Base-by-base conservation (phyloP, 768 basidiomycete species). In the Suillus hirtellus region DNA sequence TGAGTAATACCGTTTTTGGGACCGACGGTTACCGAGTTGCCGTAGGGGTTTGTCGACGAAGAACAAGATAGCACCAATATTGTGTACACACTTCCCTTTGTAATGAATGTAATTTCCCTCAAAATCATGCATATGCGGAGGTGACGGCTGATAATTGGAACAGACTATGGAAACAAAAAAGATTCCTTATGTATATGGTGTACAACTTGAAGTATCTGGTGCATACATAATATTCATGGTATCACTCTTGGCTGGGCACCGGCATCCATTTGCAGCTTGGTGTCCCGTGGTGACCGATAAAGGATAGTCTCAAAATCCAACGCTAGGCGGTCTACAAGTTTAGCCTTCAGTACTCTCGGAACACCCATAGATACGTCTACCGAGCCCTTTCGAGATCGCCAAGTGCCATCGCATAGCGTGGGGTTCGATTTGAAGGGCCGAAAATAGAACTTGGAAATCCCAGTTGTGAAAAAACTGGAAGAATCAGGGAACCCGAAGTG, bases 371-470 rank as follows among this genome's bases (percentile, higher is more conserved):
- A 68, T 35, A 73, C 5, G 14, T 71, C 70, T 38, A 71, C n/a
- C 15, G 67, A 69, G 21, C 59, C 60, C 15, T 63, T 61, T 44
- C 68, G 64, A 40, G 67, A 19, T 15, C 17, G 60, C 66, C 68
- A 67, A 64, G 47, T 59, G 31, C 64, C 66, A 3, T 64, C 64
- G 24, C 68, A 65, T 38, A 68, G 70, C 37, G 60, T 27, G 14
- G 72, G 65, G 43, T 73, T 73, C 19, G 72, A 69, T 55, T 58
- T 63, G 53, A 72, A 74, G n/a, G 68, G 64, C 37, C 73, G 64
- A 9, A 73, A 19, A 50, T 70, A 73, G 27, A 53, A 60, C 31
- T 67, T 74, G 27, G 35, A 40, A 19, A 64, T 42, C 38, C 69
- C 68, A 31, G 24, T 14, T 6, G 71, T 66, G 27, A 65, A 60